Evolutionary conservation across 768 basidiomycete genomes (phyloP).

Genomic region (Epithele typhae): DNA sequence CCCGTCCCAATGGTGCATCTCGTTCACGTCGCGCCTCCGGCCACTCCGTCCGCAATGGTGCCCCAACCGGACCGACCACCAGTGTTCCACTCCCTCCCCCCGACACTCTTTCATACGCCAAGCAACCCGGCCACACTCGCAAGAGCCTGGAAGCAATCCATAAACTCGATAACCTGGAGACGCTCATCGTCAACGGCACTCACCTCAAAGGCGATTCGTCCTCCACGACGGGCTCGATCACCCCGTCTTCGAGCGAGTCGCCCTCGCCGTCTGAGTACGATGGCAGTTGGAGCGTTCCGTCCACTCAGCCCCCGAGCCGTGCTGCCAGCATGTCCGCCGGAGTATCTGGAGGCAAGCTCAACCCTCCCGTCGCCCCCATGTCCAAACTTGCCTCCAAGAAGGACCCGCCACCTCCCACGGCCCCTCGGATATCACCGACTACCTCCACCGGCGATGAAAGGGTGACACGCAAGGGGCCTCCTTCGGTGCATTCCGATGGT

Average conservation of each 20-base stretch:
- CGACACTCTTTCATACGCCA: conserved; percentile 42
- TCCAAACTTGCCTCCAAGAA: conserved; percentile 18
- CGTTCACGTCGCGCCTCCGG: conserved; percentile 15
- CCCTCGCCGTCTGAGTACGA: conserved; percentile 57
- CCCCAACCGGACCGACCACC: conserved; percentile 18
- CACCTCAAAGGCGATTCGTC: conserved; percentile 24
- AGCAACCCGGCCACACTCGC: conserved; percentile 48
- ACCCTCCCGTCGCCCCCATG: conserved; percentile 15
- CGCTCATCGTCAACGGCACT: conserved; percentile 13
- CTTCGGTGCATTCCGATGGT: conserved; percentile 43
- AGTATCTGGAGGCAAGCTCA: conserved; percentile 32
- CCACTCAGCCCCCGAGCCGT: conserved; percentile 56
- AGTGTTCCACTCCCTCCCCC: conserved; percentile 49
- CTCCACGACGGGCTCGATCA: conserved; percentile 38
- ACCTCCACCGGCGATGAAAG: conserved; percentile 17
- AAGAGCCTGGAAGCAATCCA: conserved; percentile 35
- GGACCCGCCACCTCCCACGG: conserved; percentile 19
- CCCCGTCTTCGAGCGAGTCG: conserved; percentile 35
- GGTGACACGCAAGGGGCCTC: conserved; percentile 12
- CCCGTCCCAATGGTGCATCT: conserved; percentile 17
- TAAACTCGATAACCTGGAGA: conserved; percentile 13
- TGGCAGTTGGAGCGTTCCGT: conserved; percentile 56
- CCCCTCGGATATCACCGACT: conserved; percentile 23
- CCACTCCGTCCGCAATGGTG: conserved; percentile 10
- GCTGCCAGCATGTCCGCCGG: conserved; percentile 45